Conservation (phyloP, 2,329 filamentous ascomycete genomes). For the Trichothecium sympodiale region DNA sequence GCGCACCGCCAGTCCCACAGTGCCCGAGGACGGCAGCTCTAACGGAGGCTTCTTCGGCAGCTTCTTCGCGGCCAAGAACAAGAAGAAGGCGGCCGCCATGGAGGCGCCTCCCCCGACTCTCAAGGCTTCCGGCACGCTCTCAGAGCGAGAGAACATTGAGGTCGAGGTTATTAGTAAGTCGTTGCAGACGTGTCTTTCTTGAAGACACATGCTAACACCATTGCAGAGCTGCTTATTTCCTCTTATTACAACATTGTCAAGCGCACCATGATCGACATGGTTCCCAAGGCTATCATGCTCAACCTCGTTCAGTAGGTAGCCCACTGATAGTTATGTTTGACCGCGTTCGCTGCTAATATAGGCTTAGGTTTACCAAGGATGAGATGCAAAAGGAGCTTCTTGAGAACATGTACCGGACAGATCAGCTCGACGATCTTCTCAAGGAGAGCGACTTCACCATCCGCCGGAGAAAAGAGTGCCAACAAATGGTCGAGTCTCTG, state of each 20-base stretch:
- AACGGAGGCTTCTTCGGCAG: slow-evolving; percentile 90
- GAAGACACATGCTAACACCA: neutral
- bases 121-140: slow-evolving; percentile 87
- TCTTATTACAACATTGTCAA: slow-evolving; percentile 98
- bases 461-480: slow-evolving; percentile 90
- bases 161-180: slow-evolving; percentile 94
- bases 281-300: slow-evolving; percentile 98
- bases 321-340: neutral
- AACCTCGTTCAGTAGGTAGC: slow-evolving; percentile 79
- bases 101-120: slow-evolving; percentile 85
- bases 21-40: slow-evolving; percentile 38
- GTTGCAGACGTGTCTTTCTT: neutral
- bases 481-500: slow-evolving; percentile 97
- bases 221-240: slow-evolving; percentile 76
- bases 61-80: slow-evolving; percentile 99
- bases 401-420: slow-evolving; percentile 91
- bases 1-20: slow-evolving; percentile 65
- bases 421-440: slow-evolving; percentile 83
- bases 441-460: slow-evolving; percentile 98
- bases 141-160: slow-evolving; percentile 88
- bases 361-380: slow-evolving; percentile 74
- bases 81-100: slow-evolving; percentile 99
- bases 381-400: slow-evolving; percentile 97
- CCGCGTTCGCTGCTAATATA: neutral
- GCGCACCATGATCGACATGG: slow-evolving; percentile 99